Percentiles rank a stretch among this genome's conserved stretches.
Conservation (phyloP, 2,329 filamentous ascomycete species). For the Diplocarpon mali region DNA sequence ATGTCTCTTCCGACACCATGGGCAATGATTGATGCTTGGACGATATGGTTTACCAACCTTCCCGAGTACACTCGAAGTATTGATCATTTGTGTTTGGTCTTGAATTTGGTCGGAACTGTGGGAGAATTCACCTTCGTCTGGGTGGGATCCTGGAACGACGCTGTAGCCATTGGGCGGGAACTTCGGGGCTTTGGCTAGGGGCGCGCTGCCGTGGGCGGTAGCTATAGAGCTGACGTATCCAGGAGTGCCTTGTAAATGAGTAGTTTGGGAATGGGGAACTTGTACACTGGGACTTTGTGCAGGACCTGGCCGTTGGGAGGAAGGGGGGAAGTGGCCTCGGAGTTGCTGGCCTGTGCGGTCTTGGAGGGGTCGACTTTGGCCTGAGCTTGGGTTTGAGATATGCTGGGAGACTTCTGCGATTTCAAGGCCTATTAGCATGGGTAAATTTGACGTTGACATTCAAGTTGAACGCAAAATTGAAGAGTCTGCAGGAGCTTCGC, state of each 20-base stretch:
- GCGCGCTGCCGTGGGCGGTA: background rate
- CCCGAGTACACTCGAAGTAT: background rate
- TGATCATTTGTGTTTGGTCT: background rate
- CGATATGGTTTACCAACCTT: background rate
- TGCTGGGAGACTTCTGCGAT: background rate
- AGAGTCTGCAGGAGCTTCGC: background rate
- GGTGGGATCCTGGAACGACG: background rate
- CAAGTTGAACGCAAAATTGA: background rate
- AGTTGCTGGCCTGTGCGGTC: background rate
- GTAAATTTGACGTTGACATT: background rate
- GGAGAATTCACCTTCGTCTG: background rate
- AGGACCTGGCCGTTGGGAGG: background rate
- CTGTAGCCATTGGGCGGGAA: background rate
- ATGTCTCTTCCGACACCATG: constrained; percentile 44
- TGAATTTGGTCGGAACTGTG: background rate
- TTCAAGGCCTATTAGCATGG: background rate
- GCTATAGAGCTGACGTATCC: background rate
- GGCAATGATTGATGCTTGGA: constrained; percentile 30
- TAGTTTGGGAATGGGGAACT: background rate
- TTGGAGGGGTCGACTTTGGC: background rate
- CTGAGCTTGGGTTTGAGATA: background rate
- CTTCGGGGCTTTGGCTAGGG: too few relatives aligned
- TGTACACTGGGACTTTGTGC: background rate
- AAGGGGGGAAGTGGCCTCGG: background rate
- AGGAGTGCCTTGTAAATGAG: background rate